Percentiles rank a stretch among this genome's conserved stretches.
Evolutionary conservation across 2,329 filamentous ascomycete species (phyloP).

Genomic region (Diaporthe australafricana): DNA sequence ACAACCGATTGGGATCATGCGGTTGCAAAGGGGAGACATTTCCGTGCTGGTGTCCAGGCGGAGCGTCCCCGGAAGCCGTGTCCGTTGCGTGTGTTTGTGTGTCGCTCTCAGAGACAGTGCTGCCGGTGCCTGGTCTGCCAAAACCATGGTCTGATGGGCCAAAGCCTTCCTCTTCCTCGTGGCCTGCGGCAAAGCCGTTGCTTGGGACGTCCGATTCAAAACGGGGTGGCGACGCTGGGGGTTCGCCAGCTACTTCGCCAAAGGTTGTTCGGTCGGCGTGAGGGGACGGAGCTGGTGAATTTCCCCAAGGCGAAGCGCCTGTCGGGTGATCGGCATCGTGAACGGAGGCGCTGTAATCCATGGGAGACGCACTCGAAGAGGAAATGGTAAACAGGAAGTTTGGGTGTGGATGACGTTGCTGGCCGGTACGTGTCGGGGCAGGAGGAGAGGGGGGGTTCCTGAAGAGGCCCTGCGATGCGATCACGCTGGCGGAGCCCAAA

Average conservation of each 20-base stretch:
- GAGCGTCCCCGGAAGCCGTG: constrained; percentile 44
- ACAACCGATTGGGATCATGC: constrained; percentile 40
- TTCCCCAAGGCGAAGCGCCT: constrained; percentile 67
- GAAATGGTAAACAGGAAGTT: neutral
- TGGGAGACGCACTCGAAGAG: constrained; percentile 43
- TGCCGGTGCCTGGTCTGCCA: constrained; percentile 59
- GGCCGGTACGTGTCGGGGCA: constrained; percentile 9
- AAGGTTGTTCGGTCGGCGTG: constrained; percentile 58
- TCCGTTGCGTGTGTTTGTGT: constrained; percentile 48
- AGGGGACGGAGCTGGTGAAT: constrained; percentile 63
- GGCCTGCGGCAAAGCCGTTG: constrained; percentile 55
- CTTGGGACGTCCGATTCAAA: constrained; percentile 53
- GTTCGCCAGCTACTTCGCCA: constrained; percentile 53
- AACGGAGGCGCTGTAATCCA: constrained; percentile 71
- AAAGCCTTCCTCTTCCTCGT: constrained; percentile 50
- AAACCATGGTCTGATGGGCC: constrained; percentile 53
- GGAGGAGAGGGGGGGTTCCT: neutral
- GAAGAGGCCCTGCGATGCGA: neutral
- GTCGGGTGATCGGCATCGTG: constrained; percentile 64
- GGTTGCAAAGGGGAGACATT: constrained; percentile 36
- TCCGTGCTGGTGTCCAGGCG: constrained; percentile 37
- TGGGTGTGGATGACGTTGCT: constrained; percentile 39
- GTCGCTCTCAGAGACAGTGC: constrained; percentile 58
- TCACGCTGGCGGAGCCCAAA: neutral
- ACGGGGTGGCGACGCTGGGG: constrained; percentile 55